Evolutionary conservation across 2,329 filamentous ascomycete species (phyloP).

Genomic region (Orbilia quercus): DNA sequence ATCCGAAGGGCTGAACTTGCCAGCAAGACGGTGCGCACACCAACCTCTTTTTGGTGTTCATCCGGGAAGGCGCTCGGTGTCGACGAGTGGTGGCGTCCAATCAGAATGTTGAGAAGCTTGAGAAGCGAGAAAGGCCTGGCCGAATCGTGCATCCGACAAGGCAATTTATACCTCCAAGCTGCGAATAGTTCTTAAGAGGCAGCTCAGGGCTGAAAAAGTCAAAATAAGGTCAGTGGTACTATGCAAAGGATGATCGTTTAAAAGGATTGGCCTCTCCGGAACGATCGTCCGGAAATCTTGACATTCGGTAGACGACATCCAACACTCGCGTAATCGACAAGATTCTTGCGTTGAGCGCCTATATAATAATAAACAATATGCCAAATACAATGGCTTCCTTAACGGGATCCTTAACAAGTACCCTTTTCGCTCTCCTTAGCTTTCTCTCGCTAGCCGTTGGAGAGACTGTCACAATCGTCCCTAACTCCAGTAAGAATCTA

Average conservation of each 20-base stretch:
- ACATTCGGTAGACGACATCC: background rate
- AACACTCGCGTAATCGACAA: too few species aligned
- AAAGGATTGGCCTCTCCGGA: slow-evolving; percentile 16
- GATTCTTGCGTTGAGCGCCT: too few species aligned
- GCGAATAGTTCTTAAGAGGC: background rate
- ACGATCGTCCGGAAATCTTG: background rate
- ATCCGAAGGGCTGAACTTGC: slow-evolving; percentile 25
- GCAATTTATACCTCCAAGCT: slow-evolving; percentile 9
- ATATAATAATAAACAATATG: too few species aligned
- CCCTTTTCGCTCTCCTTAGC: slow-evolving; percentile 3
- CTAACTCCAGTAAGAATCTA: slow-evolving; percentile 39
- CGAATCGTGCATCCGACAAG: slow-evolving; percentile 25
- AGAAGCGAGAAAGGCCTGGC: slow-evolving; percentile 13
- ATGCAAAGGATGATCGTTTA: slow-evolving; percentile 4
- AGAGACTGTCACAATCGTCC: slow-evolving; percentile 9
- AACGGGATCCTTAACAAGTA: background rate
- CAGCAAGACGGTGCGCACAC: slow-evolving; percentile 11
- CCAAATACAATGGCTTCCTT: background rate
- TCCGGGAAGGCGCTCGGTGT: background rate
- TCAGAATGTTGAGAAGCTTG: slow-evolving; percentile 12
- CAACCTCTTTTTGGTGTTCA: background rate
- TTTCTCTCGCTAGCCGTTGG: background rate
- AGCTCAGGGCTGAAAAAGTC: too few species aligned
- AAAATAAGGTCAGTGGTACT: too few species aligned
- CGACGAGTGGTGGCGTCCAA: slow-evolving; percentile 29